phyloP scores from a whole-genome alignment of 257 asterid species.

The Solanum chmielewskii region DNA sequence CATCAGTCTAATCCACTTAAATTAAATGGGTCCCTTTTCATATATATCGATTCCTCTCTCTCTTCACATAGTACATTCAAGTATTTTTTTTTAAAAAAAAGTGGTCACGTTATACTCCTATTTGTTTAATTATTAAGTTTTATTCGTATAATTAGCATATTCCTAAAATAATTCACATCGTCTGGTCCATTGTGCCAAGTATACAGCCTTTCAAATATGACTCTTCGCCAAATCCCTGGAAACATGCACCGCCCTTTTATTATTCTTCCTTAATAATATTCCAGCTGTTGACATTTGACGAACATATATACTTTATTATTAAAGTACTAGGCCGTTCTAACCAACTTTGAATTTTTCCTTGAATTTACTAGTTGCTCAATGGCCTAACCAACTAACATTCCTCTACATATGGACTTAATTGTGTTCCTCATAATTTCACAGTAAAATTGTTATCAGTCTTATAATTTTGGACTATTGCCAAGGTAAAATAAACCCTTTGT shows the following conservation, averaged over 20 bases:
- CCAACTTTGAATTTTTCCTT: neutral
- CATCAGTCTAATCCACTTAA: neutral
- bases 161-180: neutral
- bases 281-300: neutral
- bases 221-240: neutral
- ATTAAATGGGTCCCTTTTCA: no score
- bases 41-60: no score
- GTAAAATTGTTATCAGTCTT: neutral
- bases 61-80: no score
- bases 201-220: neutral
- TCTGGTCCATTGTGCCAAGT: neutral
- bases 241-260: neutral
- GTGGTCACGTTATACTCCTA: neutral
- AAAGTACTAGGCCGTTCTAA: neutral
- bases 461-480: neutral
- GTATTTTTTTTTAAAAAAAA: no score
- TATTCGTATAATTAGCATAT: neutral
- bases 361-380: neutral
- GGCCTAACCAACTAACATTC: neutral
- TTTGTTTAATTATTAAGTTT: neutral
- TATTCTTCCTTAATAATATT: neutral
- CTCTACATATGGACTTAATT: neutral
- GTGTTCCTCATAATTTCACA: neutral
- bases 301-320: neutral
- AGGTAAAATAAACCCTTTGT: neutral